phyloP scores from a whole-genome alignment of 352 stramenopile genomes.

The Globisporangium yorkense region DNA sequence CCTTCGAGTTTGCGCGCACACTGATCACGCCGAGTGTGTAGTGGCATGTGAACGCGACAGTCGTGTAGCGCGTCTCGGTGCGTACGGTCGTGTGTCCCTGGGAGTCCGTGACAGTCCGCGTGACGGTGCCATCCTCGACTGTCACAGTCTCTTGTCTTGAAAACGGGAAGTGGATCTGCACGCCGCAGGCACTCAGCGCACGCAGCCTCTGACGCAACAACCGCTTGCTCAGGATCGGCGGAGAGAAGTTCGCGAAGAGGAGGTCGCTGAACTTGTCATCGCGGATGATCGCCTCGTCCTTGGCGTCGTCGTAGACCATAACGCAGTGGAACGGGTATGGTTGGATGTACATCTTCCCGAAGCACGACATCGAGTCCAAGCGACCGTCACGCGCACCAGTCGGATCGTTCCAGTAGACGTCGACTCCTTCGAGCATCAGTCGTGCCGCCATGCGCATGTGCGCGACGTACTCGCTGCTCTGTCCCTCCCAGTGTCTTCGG shows the following conservation, averaged over 20 bases:
- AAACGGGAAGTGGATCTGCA: no score
- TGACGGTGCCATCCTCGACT: no score
- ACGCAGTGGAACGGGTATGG: constrained; percentile 51
- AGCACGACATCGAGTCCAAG: constrained; percentile 31
- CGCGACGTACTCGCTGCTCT: constrained; percentile 20
- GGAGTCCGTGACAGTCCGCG: no score
- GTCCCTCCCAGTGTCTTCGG: constrained; percentile 27
- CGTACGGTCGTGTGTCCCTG: no score
- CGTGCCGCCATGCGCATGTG: constrained; percentile 21
- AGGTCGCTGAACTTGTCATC: constrained; percentile 24
- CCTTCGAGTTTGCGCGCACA: constrained; percentile 11
- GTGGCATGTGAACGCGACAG: constrained; percentile 27
- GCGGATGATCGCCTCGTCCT: constrained; percentile 33
- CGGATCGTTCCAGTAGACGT: constrained; percentile 35
- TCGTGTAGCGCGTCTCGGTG: no score
- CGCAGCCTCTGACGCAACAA: no score
- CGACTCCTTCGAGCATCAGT: constrained; percentile 32
- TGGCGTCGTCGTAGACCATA: constrained; percentile 43
- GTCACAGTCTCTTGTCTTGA: no score
- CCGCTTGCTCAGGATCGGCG: constrained; percentile 18
- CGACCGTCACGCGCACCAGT: constrained; percentile 25
- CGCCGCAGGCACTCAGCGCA: no score
- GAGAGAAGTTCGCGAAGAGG: constrained; percentile 31
- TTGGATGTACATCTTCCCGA: constrained; percentile 43
- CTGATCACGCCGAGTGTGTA: constrained; percentile 21